Base-by-base conservation (phyloP, 371 early-diverging fungal species). In the Dinochytrium kinnereticum region DNA sequence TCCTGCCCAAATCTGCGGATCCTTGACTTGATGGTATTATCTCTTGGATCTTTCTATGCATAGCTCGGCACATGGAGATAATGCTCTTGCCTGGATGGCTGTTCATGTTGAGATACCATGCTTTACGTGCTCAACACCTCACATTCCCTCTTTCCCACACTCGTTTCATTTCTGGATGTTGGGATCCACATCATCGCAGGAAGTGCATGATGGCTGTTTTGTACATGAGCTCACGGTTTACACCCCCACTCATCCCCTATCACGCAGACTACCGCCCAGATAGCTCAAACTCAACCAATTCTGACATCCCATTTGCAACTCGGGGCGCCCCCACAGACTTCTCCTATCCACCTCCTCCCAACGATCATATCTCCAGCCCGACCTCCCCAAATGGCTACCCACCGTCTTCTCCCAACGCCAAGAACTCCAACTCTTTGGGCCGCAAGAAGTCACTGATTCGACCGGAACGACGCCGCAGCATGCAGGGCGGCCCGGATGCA, bases 401-500 rank as follows among this genome's bases (percentile, higher is more conserved):
- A 7, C 36, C 61, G 36, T 34, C 17, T 26, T 21, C 21, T 30
- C 17, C 17, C 61, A 34, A 28, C 10, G 61, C 34, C 57, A 61
- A 61, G 34, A 61, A 28, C 30, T 61, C 61, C 36, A 26, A 2
- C 7, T 61, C 61, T 39, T 33, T 66, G 24, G 44, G 44, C 30
- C 68, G 68, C 2, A 68, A 68, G 30, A 68, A 68, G 53, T 51
- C 51, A 7, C 68, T 68, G 10, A 33, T 68, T 21, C 36, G 44
- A 21, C 68, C 68, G 7, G 68, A 68, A 33, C 19, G 68, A 30
- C 10, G 66, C 3, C 38, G 40, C 3, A 66, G 66, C 28, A 24
- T 2, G n/a, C 36, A 66, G 24, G 66, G 44, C 44, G n/a, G 1
- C 40, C 10, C 10, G 5, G 33, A 17, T 19, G n/a, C n/a, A n/a